Conservation (phyloP, 768 basidiomycete genomes). For the Sarcodon sp. region DNA sequence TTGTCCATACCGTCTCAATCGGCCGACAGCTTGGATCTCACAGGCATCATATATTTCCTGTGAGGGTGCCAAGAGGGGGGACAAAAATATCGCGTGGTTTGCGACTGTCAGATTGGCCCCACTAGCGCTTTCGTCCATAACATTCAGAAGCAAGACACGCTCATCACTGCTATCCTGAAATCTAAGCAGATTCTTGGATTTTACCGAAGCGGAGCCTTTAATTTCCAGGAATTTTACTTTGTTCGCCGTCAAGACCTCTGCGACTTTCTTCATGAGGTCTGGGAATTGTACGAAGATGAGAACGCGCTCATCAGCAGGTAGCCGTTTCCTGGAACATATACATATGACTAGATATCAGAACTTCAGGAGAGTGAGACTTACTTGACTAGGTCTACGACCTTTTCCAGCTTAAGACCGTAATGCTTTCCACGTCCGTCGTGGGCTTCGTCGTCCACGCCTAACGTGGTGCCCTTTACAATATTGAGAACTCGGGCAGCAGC, state of each 20-base stretch:
- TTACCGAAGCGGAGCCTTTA: conserved; percentile 59
- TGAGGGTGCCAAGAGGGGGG: conserved; percentile 72
- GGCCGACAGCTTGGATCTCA: conserved; percentile 75
- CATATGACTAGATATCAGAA: not conserved
- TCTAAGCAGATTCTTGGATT: conserved; percentile 71
- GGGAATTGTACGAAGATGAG: conserved; percentile 95
- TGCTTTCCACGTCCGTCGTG: conserved; percentile 65
- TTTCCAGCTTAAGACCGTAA: conserved; percentile 75
- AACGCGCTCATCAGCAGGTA: conserved; percentile 69
- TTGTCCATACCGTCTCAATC: conserved; percentile 77
- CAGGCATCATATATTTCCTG: conserved; percentile 80
- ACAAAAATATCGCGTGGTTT: conserved; percentile 92
- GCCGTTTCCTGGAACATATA: conserved; percentile 32
- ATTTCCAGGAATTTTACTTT: conserved; percentile 72
- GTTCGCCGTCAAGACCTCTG: conserved; percentile 63
- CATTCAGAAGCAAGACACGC: conserved; percentile 76
- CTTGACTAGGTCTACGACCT: conserved; percentile 66
- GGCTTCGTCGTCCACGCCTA: conserved; percentile 69
- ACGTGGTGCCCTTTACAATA: conserved; percentile 65
- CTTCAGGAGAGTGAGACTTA: conserved; percentile 22
- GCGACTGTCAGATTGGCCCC: conserved; percentile 88
- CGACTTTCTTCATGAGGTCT: conserved; percentile 86
- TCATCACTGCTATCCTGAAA: conserved; percentile 77
- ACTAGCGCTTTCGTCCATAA: conserved; percentile 93
- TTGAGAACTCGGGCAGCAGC: conserved; percentile 75